A percentile compares a stretch with the other conserved stretches of the same genome.
Evolutionary conservation across 1,284 basidiomycete genomes (phyloP).

Genomic region (Apiotrichum gracile): DNA sequence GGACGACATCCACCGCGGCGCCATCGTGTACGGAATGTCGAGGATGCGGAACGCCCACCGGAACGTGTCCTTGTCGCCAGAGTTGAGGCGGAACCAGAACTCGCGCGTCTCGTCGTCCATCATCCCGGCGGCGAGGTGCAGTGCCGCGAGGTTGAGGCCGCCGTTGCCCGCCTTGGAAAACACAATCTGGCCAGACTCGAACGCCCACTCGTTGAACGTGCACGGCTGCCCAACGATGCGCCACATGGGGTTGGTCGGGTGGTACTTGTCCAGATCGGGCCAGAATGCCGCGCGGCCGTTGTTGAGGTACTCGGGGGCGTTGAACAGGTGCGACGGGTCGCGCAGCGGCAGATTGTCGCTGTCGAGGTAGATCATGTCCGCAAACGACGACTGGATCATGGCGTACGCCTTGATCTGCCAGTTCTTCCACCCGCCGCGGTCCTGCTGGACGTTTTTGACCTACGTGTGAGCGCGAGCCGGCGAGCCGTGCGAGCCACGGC

Average conservation of each 20-base stretch:
- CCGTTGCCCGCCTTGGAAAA: conserved; percentile 49
- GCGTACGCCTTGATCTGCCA: conserved; percentile 49
- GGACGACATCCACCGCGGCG: conserved; percentile 47
- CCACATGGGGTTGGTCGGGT: conserved; percentile 51
- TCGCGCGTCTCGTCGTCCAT: conserved; percentile 27
- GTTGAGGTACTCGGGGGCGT: conserved; percentile 37
- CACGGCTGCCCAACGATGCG: conserved; percentile 49
- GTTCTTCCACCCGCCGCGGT: conserved; percentile 34
- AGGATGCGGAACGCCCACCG: conserved; percentile 49
- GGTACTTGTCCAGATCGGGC: conserved; percentile 51
- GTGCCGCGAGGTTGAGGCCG: conserved; percentile 50
- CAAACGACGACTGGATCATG: conserved; percentile 47
- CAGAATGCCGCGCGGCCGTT: conserved; percentile 50
- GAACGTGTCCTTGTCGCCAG: conserved; percentile 50
- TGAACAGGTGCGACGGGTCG: conserved; percentile 47
- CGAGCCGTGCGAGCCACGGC: no score
- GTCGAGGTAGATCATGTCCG: conserved; percentile 49
- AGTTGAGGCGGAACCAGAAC: conserved; percentile 50
- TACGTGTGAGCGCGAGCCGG: conserved; percentile 18
- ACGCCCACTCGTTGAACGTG: conserved; percentile 38
- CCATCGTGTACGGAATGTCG: conserved; percentile 40
- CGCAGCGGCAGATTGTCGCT: conserved; percentile 49
- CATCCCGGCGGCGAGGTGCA: conserved; percentile 45
- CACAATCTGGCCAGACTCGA: conserved; percentile 49
- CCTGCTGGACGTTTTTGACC: conserved; percentile 24